Evolutionary conservation across 2,329 filamentous ascomycete species (phyloP).

Genomic region (Penicillium sp.): DNA sequence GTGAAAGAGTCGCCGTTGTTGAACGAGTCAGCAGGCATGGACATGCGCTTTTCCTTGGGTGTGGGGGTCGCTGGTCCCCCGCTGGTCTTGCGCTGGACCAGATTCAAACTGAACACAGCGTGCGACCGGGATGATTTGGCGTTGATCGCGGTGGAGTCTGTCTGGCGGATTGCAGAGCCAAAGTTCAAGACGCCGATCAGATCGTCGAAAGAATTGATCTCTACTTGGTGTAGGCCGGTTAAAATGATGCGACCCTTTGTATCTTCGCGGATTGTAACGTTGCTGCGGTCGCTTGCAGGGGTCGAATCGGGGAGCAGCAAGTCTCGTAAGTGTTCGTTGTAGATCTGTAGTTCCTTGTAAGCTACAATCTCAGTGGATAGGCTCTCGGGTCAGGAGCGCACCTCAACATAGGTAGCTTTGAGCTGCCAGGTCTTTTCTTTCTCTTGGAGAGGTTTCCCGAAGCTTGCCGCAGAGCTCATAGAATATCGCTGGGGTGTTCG

Average conservation of each 20-base stretch:
- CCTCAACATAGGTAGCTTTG: slow-evolving; percentile 86
- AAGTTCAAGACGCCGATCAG: slow-evolving; percentile 86
- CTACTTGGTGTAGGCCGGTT: slow-evolving; percentile 83
- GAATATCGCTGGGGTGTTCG: slow-evolving; percentile 80
- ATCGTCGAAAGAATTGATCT: slow-evolving; percentile 90
- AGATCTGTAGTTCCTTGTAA: slow-evolving; percentile 64
- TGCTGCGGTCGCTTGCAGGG: slow-evolving; percentile 68
- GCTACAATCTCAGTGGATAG: neutral
- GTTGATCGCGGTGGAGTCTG: slow-evolving; percentile 95
- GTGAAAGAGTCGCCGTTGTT: slow-evolving; percentile 70
- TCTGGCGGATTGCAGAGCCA: slow-evolving; percentile 91
- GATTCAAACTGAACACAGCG: slow-evolving; percentile 92
- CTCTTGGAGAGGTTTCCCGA: slow-evolving; percentile 54
- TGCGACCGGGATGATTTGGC: slow-evolving; percentile 97
- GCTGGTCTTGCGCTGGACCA: slow-evolving; percentile 73
- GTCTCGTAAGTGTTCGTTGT: slow-evolving; percentile 94
- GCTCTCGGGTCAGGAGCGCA: slow-evolving; percentile 30
- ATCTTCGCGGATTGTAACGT: slow-evolving; percentile 92
- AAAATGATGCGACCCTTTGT: slow-evolving; percentile 91
- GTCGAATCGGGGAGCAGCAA: slow-evolving; percentile 77
- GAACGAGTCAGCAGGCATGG: slow-evolving; percentile 80
- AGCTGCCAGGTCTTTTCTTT: slow-evolving; percentile 88
- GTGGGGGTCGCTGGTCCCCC: slow-evolving; percentile 47
- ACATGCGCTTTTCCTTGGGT: slow-evolving; percentile 78
- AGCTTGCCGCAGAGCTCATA: slow-evolving; percentile 53